These are phyloP conservation scores for Dictyostelium citrinum DNA, from an alignment of 78 protist genomes.

Conservation along the genomic window DNA sequence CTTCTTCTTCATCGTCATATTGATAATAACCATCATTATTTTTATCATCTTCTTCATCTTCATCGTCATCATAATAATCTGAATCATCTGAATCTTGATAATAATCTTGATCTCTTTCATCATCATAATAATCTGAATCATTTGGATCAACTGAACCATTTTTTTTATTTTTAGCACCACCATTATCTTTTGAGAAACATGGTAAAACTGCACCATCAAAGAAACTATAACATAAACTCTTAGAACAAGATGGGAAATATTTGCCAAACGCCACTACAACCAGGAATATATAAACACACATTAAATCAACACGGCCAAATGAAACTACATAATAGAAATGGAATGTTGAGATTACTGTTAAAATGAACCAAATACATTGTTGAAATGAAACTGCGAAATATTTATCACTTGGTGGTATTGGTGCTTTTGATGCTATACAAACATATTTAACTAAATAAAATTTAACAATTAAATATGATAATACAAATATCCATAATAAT, in stretches of 20 bases:
- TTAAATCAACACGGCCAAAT: slow-evolving; percentile 12
- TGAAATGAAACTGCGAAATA: slow-evolving; percentile 25
- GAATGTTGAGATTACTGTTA: background rate
- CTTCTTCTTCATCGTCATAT: background rate
- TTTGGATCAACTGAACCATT: background rate
- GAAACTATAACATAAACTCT: slow-evolving; percentile 55
- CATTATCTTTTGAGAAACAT: background rate
- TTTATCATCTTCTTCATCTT: background rate
- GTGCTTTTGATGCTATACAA: slow-evolving; percentile 1
- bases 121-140: background rate
- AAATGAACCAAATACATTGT: slow-evolving; percentile 33
- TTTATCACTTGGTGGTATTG: slow-evolving; percentile 21
- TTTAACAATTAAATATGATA: background rate
- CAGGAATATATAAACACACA: slow-evolving; percentile 25
- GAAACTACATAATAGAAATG: slow-evolving; percentile 4
- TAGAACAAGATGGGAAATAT: slow-evolving; percentile 44
- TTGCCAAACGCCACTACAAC: slow-evolving; percentile 28
- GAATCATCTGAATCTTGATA: background rate
- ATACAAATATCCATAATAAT: background rate
- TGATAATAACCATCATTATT: background rate
- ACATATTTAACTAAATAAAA: slow-evolving; percentile 52
- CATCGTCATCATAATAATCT: background rate
- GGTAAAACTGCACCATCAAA: slow-evolving; percentile 68
- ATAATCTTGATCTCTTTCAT: slow-evolving; percentile 6
- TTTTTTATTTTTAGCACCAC: background rate